Conservation (phyloP, 305 asterid genomes). For the Coffea humblotiana region DNA sequence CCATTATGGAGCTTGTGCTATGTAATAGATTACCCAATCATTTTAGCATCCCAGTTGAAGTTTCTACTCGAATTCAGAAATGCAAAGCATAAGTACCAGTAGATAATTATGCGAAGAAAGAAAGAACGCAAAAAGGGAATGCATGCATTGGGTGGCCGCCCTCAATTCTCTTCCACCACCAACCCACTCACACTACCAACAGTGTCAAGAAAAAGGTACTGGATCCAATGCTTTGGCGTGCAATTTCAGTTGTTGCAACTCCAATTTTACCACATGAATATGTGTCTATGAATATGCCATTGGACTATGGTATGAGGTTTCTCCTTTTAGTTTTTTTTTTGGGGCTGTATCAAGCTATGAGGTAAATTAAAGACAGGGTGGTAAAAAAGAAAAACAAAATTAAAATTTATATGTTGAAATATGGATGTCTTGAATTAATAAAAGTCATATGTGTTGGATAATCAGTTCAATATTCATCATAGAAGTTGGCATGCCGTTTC, state of each 20-base stretch:
- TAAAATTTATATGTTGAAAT: too few relatives aligned
- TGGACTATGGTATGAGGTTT: not conserved
- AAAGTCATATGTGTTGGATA: too few relatives aligned
- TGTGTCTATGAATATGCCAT: not conserved
- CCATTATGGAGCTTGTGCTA: not conserved
- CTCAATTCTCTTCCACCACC: not conserved
- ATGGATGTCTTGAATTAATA: too few relatives aligned
- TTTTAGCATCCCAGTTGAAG: not conserved
- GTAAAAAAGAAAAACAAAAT: too few relatives aligned
- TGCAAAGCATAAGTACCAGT: not conserved
- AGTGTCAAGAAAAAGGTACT: not conserved
- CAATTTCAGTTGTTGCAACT: not conserved
- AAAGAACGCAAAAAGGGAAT: not conserved
- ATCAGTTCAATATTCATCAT: too few relatives aligned
- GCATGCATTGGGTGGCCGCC: not conserved
- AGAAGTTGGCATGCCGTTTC: too few relatives aligned
- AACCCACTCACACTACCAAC: conserved; percentile 2
- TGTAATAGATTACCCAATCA: not conserved
- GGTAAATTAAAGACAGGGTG: too few relatives aligned
- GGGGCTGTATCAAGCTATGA: not conserved
- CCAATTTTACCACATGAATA: not conserved
- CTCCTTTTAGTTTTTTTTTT: too few relatives aligned
- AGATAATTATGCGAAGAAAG: not conserved
- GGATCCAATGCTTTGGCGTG: not conserved
- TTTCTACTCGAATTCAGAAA: not conserved